These are phyloP conservation scores for Parastagonospora avenae DNA, from an alignment of 2,329 filamentous ascomycete genomes.

Conservation along the genomic window DNA sequence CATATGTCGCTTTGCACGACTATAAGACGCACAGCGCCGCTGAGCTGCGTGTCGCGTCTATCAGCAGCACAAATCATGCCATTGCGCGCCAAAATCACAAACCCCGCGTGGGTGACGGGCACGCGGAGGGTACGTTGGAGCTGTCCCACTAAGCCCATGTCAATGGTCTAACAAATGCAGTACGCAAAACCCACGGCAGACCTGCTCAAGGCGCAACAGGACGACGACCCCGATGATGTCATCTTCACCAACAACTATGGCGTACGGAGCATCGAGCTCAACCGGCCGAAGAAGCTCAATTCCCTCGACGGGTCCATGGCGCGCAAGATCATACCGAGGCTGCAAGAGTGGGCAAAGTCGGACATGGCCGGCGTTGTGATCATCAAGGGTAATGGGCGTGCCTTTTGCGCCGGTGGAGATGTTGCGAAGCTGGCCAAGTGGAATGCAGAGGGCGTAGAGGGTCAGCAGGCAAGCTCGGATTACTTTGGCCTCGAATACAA, in stretches of 20 bases:
- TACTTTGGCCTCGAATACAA: slow-evolving; percentile 97
- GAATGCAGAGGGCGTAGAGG: slow-evolving; percentile 71
- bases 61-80: slow-evolving; percentile 65
- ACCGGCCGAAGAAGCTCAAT: slow-evolving; percentile 90
- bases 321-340: slow-evolving; percentile 85
- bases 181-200: slow-evolving; percentile 43
- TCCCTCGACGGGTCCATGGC: slow-evolving; percentile 94
- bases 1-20: slow-evolving; percentile 55
- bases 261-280: slow-evolving; percentile 89
- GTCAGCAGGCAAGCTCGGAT: slow-evolving; percentile 74
- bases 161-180: slow-evolving; percentile 26
- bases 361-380: slow-evolving; percentile 91
- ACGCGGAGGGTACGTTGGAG: slow-evolving; percentile 55
- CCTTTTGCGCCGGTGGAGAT: slow-evolving; percentile 93
- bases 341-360: slow-evolving; percentile 94
- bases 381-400: slow-evolving; percentile 85
- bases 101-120: slow-evolving; percentile 59
- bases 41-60: slow-evolving; percentile 45
- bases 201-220: slow-evolving; percentile 60
- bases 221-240: slow-evolving; percentile 86
- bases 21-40: slow-evolving; percentile 47
- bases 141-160: slow-evolving; percentile 2
- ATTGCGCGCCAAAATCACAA: slow-evolving; percentile 75
- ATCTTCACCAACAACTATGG: slow-evolving; percentile 89
- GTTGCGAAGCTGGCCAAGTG: slow-evolving; percentile 76